Conservation (phyloP, 495 filamentous ascomycete genomes). For the Chaetomium tenue region DNA sequence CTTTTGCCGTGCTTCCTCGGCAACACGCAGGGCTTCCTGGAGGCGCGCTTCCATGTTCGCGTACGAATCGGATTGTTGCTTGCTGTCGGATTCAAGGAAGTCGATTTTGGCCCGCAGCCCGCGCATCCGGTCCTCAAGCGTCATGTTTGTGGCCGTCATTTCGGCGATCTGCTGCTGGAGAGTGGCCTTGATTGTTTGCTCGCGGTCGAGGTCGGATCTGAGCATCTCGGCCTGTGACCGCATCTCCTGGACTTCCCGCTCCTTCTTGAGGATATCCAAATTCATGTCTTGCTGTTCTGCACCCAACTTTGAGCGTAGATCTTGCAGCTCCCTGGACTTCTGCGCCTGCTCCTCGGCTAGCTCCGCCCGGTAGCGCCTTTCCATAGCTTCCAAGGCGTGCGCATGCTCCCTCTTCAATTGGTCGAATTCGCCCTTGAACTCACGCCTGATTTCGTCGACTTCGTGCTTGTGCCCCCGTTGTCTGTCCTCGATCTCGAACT, state of each 20-base stretch:
- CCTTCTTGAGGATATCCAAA: constrained; percentile 61
- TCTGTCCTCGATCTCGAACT: constrained; percentile 44
- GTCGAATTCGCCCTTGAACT: constrained; percentile 37
- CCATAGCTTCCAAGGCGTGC: constrained; percentile 48
- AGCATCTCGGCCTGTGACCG: constrained; percentile 53
- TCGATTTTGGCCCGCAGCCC: constrained; percentile 76
- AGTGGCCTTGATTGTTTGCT: constrained; percentile 29
- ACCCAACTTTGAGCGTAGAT: constrained; percentile 59
- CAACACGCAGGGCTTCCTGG: constrained; percentile 69
- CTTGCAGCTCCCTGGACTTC: constrained; percentile 62
- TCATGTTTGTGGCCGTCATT: constrained; percentile 58
- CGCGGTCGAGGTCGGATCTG: constrained; percentile 61
- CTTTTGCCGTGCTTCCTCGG: constrained; percentile 71
- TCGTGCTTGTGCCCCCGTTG: constrained; percentile 34
- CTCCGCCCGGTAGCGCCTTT: constrained; percentile 34
- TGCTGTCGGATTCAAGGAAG: constrained; percentile 82
- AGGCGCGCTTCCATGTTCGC: constrained; percentile 71
- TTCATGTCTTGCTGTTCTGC: constrained; percentile 63
- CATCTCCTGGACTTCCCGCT: constrained; percentile 56
- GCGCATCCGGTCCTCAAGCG: constrained; percentile 69
- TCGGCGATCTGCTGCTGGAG: constrained; percentile 59
- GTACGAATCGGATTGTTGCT: constrained; percentile 79
- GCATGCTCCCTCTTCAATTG: constrained; percentile 33
- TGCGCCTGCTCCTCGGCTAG: constrained; percentile 62
- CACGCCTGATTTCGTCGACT: constrained; percentile 42